Base-by-base conservation (phyloP, 148 eudicot genomes). In the Silene conica region DNA sequence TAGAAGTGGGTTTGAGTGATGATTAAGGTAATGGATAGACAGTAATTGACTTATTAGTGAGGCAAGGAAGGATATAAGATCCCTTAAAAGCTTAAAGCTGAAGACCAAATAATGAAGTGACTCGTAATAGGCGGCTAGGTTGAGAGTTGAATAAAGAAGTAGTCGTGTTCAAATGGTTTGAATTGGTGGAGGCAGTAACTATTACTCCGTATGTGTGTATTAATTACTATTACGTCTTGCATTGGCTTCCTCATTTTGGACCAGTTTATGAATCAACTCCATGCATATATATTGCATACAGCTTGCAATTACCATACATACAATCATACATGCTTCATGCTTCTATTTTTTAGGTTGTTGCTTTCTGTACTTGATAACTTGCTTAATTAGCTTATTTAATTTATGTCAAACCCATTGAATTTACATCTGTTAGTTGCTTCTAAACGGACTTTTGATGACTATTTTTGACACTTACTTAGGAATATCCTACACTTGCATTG, bases 171-270 rank as follows among this genome's bases (percentile, higher is more conserved):
- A n/a, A 14, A 6, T 22, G 58, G 21, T 61, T 74, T 52, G 52
- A 72, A 58, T 72, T 72, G 74, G 74, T 72, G 74, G 52, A 72
- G 74, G n/a, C n/a, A n/a, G n/a, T n/a, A n/a, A n/a, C n/a, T n/a
- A n/a, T n/a, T n/a, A n/a, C n/a, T n/a, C n/a, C n/a, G n/a, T n/a
- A n/a, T n/a, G n/a, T n/a, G n/a, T n/a, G n/a, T n/a, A n/a, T n/a
- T n/a, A n/a, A n/a, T n/a, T n/a, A n/a, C n/a, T n/a, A n/a, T n/a
- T n/a, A n/a, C n/a, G n/a, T n/a, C n/a, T n/a, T n/a, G n/a, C n/a
- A n/a, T n/a, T 72, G 74, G 52, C 66, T 3, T n/a, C 0, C 16
- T 57, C 26, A 34, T 25, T 58, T 72, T 72, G 65, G 64, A 72
- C 74, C 52, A 72, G 21, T 58, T 72, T 48, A 2, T 16, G 31